Percentiles rank a stretch among this genome's conserved stretches.
Evolutionary conservation across 1,284 basidiomycete species (phyloP).

Genomic region (Trametes versicolor): DNA sequence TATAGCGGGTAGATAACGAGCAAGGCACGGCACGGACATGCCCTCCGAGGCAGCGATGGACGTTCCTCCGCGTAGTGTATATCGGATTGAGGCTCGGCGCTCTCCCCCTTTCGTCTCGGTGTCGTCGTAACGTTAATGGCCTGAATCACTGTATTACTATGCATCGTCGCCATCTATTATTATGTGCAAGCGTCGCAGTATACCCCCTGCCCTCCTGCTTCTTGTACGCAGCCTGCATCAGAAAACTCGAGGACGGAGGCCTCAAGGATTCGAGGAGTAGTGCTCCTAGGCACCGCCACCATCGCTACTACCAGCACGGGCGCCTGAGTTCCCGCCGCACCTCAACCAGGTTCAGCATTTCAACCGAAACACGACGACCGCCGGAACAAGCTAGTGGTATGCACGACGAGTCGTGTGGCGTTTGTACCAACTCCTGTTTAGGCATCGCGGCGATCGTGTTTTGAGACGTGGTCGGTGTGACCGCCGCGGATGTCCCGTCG

Average conservation of each 20-base stretch:
- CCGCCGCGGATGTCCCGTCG: background rate
- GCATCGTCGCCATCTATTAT: conserved; percentile 25
- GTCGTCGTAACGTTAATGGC: conserved; percentile 22
- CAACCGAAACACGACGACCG: too few species aligned
- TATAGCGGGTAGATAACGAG: conserved; percentile 48
- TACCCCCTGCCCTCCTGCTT: background rate
- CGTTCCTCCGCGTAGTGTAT: background rate
- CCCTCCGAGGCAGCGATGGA: conserved; percentile 9
- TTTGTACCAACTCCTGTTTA: too few species aligned
- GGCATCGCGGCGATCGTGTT: too few species aligned
- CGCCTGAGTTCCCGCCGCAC: too few species aligned
- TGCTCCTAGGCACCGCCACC: too few species aligned
- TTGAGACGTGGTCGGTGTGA: background rate
- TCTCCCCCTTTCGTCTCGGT: conserved; percentile 6
- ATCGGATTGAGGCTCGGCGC: conserved; percentile 8
- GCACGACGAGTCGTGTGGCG: too few species aligned
- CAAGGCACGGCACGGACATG: conserved; percentile 3
- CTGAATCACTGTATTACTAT: conserved; percentile 34
- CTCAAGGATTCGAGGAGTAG: too few species aligned
- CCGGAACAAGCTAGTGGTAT: too few species aligned
- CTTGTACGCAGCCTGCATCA: too few species aligned
- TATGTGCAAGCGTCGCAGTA: conserved; percentile 2
- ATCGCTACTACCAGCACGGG: too few species aligned
- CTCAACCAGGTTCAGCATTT: too few species aligned
- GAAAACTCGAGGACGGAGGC: too few species aligned